A percentile compares a stretch with the other conserved stretches of the same genome.
These are phyloP conservation scores for Pseudogymnoascus sp. DNA, from an alignment of 2,329 filamentous ascomycete species.

Conservation along the genomic window DNA sequence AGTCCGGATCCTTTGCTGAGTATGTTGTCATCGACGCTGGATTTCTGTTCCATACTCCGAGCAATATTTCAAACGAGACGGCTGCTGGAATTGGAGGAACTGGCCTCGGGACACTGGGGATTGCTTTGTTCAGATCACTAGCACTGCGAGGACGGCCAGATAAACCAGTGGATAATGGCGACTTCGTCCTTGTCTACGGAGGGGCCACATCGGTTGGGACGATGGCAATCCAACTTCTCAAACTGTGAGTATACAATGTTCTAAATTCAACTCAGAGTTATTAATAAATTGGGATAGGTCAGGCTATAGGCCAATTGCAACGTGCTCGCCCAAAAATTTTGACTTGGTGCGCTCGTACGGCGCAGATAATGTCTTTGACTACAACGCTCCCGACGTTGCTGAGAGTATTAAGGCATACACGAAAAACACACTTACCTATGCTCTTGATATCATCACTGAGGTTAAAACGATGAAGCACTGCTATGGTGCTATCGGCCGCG, in stretches of 20 bases:
- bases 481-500: constrained; percentile 32
- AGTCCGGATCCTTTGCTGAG: constrained; percentile 28
- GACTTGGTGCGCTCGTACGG: constrained; percentile 33
- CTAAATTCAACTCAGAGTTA: not conserved
- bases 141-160: constrained; percentile 18
- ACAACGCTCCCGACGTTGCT: constrained; percentile 27
- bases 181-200: constrained; percentile 36
- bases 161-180: constrained; percentile 14
- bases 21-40: constrained; percentile 22
- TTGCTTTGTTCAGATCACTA: constrained; percentile 19
- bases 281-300: not conserved
- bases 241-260: constrained; percentile 19
- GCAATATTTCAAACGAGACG: constrained; percentile 20
- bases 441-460: constrained; percentile 34
- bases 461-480: constrained; percentile 29
- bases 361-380: constrained; percentile 37
- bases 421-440: constrained; percentile 30
- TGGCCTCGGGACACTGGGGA: constrained; percentile 16
- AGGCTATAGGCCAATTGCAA: constrained; percentile 23
- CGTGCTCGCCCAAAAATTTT: constrained; percentile 33
- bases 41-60: constrained; percentile 23
- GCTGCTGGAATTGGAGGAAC: constrained; percentile 22
- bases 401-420: constrained; percentile 33
- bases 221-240: constrained; percentile 36
- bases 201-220: constrained; percentile 37